Base-by-base conservation (phyloP, 305 asterid species). In the Fraxinus sp. region DNA sequence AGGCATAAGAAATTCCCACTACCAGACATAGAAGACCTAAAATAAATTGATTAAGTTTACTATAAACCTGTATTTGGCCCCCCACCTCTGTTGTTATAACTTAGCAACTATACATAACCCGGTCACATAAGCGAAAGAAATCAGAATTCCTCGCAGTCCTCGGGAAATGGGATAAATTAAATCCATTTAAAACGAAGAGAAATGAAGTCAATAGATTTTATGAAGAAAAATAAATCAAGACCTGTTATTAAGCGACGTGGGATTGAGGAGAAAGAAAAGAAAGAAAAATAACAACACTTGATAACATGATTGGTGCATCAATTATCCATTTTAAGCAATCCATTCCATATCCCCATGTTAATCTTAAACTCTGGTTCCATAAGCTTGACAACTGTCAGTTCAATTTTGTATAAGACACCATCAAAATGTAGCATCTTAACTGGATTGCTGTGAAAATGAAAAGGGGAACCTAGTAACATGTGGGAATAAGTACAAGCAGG, bases 1-100 rank as follows among this genome's bases (percentile, higher is more conserved):
- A 55, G 13, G 74, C 66, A 80, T 22, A 41, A 83, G 49, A 33
- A 33, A 36, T 46, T 20, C 68, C 71, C 18, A 77, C 41, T 78
- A 62, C 44, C 30, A 39, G 77, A 78, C 46, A 59, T 35, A 33
- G 30, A 74, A 37, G 57, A 30, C 72, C 59, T 24, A 77, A 77
- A 59, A 10, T 59, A 59, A n/a, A 74, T 13, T 9, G 13, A 59
- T 10, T n/a, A 64, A 7, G 68, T 74, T 44, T 16, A 73, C 14
- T 11, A 41, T 30, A 18, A 66, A 11, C 74, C 74, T 8, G n/a
- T 24, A 66, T 66, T 66, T 66, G 74, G n/a, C 16, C 52, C 55
- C 35, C 33, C 37, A 66, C 16, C 16, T 64, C 73, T 0, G 73
- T 66, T 28, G 74, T 26, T 13, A 66, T 66, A 66, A 66, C 55